Evolutionary conservation across 2,329 filamentous ascomycete genomes (phyloP).

Genomic region (Hortaea sp.): DNA sequence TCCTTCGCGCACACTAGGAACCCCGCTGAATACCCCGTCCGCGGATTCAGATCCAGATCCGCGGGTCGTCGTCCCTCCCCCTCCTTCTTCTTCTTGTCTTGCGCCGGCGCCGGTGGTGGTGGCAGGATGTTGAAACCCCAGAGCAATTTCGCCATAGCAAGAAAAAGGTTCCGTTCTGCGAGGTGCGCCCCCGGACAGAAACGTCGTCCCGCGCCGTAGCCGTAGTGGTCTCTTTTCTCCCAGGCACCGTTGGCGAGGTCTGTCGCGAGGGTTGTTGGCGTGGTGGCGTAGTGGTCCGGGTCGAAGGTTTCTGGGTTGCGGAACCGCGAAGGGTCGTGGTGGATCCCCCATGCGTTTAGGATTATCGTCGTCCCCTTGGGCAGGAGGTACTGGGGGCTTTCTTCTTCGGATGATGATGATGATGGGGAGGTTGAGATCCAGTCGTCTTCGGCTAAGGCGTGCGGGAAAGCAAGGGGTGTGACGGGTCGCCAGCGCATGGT

Average conservation of each 20-base stretch:
- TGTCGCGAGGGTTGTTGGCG: conserved; percentile 19
- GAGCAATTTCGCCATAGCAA: conserved; percentile 28
- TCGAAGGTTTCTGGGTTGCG: conserved; percentile 23
- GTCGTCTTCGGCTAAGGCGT: conserved; percentile 25
- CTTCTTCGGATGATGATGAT: too few species aligned
- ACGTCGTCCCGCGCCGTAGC: conserved; percentile 40
- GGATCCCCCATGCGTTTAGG: conserved; percentile 32
- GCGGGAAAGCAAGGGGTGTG: conserved; percentile 20
- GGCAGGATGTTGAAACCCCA: conserved; percentile 40
- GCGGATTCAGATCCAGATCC: conserved; percentile 10
- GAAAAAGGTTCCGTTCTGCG: conserved; percentile 37
- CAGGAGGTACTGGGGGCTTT: conserved; percentile 23
- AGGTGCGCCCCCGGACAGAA: conserved; percentile 44
- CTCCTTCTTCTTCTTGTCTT: too few species aligned
- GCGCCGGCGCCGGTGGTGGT: too few species aligned
- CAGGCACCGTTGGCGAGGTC: conserved; percentile 28
- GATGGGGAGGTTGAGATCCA: conserved; percentile 4
- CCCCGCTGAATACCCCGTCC: conserved; percentile 16
- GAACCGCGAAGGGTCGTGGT: conserved; percentile 25
- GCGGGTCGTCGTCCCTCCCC: not conserved
- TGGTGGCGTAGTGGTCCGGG: conserved; percentile 26
- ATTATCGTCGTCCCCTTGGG: conserved; percentile 26
- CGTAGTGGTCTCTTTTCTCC: conserved; percentile 33
- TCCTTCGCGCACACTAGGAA: conserved; percentile 19
- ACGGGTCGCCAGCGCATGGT: conserved; percentile 26